Conservation (phyloP, 441 rosid genomes). For the Syzygium syzygioides region DNA sequence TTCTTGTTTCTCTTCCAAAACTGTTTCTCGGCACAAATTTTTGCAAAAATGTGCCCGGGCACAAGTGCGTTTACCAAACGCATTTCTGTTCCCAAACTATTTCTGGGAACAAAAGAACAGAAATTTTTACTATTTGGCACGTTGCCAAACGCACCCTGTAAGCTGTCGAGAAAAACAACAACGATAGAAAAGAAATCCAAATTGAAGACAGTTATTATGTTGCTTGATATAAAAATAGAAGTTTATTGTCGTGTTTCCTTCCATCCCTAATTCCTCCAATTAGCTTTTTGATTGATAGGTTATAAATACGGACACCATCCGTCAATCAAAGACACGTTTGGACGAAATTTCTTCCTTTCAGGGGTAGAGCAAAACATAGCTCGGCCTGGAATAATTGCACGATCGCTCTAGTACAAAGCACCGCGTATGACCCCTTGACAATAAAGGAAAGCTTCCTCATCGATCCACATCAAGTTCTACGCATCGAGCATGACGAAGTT, state of each 20-base stretch:
- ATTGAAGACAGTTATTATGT: not conserved
- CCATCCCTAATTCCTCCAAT: not conserved
- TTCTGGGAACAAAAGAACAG: no score
- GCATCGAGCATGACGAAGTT: not conserved
- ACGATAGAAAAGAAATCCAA: not conserved
- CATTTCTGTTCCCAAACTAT: no score
- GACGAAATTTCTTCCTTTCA: not conserved
- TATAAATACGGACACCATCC: not conserved
- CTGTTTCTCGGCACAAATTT: no score
- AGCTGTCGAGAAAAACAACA: not conserved
- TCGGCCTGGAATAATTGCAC: not conserved
- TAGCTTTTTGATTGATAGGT: not conserved
- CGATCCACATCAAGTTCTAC: not conserved
- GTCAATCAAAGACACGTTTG: not conserved
- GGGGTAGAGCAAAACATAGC: not conserved
- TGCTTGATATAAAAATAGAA: not conserved
- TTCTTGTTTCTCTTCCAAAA: no score
- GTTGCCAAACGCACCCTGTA: no score
- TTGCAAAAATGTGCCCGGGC: no score
- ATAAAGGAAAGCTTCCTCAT: not conserved
- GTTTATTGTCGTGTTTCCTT: not conserved
- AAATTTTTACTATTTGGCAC: no score
- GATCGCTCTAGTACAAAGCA: not conserved
- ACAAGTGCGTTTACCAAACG: no score
- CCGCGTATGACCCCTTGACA: not conserved